Evolutionary conservation across 371 early-diverging fungal species (phyloP).

Genomic region (Blastocladiella emersonii): DNA sequence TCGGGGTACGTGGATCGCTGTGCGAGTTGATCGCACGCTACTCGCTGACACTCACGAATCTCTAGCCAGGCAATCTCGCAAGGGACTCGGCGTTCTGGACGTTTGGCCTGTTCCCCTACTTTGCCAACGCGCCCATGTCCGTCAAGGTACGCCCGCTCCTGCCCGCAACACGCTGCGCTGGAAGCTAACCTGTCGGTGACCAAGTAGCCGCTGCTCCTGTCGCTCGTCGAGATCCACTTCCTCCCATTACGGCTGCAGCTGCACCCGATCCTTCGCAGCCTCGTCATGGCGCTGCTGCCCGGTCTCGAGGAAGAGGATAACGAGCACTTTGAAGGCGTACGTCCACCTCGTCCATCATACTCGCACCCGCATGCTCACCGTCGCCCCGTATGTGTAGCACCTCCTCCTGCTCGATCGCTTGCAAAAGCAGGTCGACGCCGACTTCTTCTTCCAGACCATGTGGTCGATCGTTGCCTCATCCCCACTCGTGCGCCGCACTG

Average conservation of each 20-base stretch:
- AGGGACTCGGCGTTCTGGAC: constrained; percentile 76
- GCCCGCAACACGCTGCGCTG: neutral
- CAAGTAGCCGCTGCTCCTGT: constrained; percentile 56
- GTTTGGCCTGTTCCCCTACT: constrained; percentile 80
- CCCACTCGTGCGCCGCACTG: constrained; percentile 52
- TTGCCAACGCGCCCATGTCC: constrained; percentile 68
- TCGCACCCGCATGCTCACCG: neutral
- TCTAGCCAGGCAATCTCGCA: constrained; percentile 52
- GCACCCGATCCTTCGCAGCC: constrained; percentile 58
- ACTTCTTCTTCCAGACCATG: constrained; percentile 64
- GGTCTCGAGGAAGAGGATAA: constrained; percentile 82
- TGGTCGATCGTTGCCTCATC: constrained; percentile 62
- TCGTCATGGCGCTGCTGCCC: constrained; percentile 69
- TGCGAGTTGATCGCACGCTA: neutral
- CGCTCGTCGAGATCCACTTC: constrained; percentile 56
- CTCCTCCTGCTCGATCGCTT: neutral
- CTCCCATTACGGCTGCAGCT: constrained; percentile 53
- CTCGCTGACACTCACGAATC: neutral
- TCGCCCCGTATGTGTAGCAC: neutral
- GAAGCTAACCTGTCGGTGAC: neutral
- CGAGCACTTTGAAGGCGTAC: constrained; percentile 61
- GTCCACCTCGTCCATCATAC: neutral
- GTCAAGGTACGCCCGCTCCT: constrained; percentile 46
- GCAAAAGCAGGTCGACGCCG: constrained; percentile 38
- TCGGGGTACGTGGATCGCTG: constrained; percentile 42